Percentiles rank a stretch among this genome's conserved stretches.
These are phyloP conservation scores for Chernovozyma sophiae-reginae DNA, from an alignment of 1,139 yeast genomes.

Conservation along the genomic window DNA sequence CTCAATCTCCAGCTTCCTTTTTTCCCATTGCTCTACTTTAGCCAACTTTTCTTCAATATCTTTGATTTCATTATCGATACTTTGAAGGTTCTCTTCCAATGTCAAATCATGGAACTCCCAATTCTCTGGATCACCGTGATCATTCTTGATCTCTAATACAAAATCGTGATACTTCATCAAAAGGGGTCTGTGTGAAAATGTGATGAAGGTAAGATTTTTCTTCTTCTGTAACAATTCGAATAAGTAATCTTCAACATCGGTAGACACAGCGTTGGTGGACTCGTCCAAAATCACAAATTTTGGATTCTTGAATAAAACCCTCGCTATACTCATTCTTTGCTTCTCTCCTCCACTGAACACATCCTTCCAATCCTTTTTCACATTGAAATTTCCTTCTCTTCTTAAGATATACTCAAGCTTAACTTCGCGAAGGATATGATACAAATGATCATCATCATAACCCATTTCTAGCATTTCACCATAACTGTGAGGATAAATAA, in stretches of 20 bases:
- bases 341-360: conserved; percentile 94
- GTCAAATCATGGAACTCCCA: conserved; percentile 50
- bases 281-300: conserved; percentile 85
- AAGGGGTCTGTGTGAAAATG: conserved; percentile 83
- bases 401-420: conserved; percentile 72
- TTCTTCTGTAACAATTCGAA: conserved; percentile 66
- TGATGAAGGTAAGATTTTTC: conserved; percentile 72
- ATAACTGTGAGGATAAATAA: conserved; percentile 79
- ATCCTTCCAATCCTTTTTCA: conserved; percentile 79
- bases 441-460: conserved; percentile 63
- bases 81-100: conserved; percentile 55
- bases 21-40: conserved; percentile 50
- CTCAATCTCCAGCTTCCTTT: conserved; percentile 43
- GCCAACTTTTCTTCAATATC: conserved; percentile 53
- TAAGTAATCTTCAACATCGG: conserved; percentile 85
- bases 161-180: conserved; percentile 81
- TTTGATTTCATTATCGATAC: conserved; percentile 64
- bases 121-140: conserved; percentile 31
- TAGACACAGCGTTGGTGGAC: conserved; percentile 88
- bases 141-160: conserved; percentile 60
- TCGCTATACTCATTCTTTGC: conserved; percentile 87
- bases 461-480: conserved; percentile 76
- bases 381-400: conserved; percentile 60
- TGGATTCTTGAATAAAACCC: conserved; percentile 79
- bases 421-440: conserved; percentile 68